Percentiles rank a stretch among this genome's conserved stretches.
Evolutionary conservation across 768 basidiomycete species (phyloP).

Genomic region (Lactarius tabidus): DNA sequence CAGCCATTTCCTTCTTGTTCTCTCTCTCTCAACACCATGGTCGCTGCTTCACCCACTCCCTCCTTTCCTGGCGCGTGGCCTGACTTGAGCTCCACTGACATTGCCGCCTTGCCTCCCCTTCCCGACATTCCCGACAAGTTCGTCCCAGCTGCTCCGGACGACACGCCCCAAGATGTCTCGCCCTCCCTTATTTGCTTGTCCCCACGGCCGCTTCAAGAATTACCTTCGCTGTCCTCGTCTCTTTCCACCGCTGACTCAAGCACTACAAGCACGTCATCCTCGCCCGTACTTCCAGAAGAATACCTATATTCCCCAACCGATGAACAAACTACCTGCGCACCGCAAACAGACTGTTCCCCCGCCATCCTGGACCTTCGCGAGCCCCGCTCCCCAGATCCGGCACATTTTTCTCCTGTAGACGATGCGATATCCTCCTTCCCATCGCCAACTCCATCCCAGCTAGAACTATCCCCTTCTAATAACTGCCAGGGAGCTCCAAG

Average conservation of each 20-base stretch:
- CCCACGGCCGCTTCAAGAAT: constrained; percentile 21
- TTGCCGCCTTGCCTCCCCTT: constrained; percentile 8
- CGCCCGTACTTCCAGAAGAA: not conserved
- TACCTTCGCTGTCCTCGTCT: constrained; percentile 24
- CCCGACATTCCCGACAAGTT: constrained; percentile 16
- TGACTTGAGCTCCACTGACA: constrained; percentile 22
- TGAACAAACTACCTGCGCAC: not conserved
- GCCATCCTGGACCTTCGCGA: constrained; percentile 19
- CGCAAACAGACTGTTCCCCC: not conserved
- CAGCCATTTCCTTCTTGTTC: constrained; percentile 6
- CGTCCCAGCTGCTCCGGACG: not conserved
- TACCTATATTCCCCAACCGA: not conserved
- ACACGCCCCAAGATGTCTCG: constrained; percentile 10
- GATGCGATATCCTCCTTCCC: constrained; percentile 17
- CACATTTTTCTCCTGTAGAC: constrained; percentile 22
- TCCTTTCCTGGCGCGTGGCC: constrained; percentile 49
- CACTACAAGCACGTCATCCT: not conserved
- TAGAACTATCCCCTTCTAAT: constrained; percentile 16
- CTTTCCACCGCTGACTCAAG: constrained; percentile 20
- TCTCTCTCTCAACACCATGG: constrained; percentile 21
- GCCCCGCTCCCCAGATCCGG: constrained; percentile 24
- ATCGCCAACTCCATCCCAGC: constrained; percentile 22
- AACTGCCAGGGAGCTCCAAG: constrained; percentile 7
- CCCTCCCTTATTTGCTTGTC: constrained; percentile 18
- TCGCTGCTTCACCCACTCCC: constrained; percentile 31